phyloP scores from a whole-genome alignment of 1,284 basidiomycete species.

The Marasmius oreades region DNA sequence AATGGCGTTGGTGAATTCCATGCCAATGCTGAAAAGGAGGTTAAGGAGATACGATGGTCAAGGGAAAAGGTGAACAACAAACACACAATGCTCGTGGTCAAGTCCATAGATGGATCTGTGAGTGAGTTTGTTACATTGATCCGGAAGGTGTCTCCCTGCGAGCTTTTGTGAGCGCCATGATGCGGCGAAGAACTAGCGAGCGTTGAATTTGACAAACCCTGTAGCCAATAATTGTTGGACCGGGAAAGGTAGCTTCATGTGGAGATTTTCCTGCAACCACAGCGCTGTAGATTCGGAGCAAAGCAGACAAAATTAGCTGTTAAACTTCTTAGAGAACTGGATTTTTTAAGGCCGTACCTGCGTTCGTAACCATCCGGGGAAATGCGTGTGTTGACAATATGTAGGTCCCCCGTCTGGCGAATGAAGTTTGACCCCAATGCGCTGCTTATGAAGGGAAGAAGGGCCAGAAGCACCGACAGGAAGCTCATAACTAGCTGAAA shows the following conservation, averaged over 20 bases:
- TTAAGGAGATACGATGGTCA: not conserved
- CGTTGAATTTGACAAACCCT: not conserved
- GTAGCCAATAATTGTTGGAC: not conserved
- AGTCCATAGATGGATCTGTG: constrained; percentile 26
- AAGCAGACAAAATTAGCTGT: not conserved
- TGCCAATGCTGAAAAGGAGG: constrained; percentile 30
- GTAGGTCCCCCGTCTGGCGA: not conserved
- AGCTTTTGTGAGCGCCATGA: not conserved
- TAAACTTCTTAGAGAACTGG: not conserved
- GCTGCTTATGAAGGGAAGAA: too few species aligned
- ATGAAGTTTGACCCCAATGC: not conserved
- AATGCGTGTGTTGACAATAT: not conserved
- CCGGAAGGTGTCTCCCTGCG: constrained; percentile 12
- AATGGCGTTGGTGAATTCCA: constrained; percentile 24
- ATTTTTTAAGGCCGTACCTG: not conserved
- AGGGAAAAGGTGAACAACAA: not conserved
- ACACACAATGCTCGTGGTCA: constrained; percentile 31
- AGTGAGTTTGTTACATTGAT: constrained; percentile 30
- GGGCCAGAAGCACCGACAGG: too few species aligned
- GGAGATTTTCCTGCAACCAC: not conserved
- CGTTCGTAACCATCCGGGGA: not conserved
- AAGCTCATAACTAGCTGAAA: not conserved
- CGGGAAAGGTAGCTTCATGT: not conserved
- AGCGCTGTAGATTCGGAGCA: not conserved
- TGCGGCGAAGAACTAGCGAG: not conserved